phyloP scores from a whole-genome alignment of 2,329 filamentous ascomycete species.

The Diaporthe aspalathi region DNA sequence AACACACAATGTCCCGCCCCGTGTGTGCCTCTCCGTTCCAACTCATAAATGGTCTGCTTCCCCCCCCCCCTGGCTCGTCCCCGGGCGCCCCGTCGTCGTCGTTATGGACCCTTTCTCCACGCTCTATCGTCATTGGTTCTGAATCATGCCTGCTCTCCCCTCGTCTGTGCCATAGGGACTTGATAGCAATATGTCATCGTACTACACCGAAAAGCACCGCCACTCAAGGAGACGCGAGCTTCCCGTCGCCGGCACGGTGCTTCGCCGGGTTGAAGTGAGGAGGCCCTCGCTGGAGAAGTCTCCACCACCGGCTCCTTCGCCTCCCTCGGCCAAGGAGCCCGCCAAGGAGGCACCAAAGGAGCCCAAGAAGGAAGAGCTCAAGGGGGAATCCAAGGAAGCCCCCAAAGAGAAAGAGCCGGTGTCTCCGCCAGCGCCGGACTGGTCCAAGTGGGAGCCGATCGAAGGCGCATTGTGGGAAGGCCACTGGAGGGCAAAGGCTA shows the following conservation, averaged over 20 bases:
- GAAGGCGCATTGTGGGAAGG: constrained; percentile 31
- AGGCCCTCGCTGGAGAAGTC: constrained; percentile 6
- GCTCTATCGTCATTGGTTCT: background rate
- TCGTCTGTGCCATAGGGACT: background rate
- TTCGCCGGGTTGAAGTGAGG: background rate
- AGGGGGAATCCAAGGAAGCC: constrained; percentile 7
- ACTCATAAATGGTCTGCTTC: background rate
- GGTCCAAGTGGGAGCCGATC: constrained; percentile 36
- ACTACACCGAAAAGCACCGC: constrained; percentile 27
- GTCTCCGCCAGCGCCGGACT: constrained; percentile 11
- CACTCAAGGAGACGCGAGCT: constrained; percentile 15
- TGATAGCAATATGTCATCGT: constrained; percentile 28
- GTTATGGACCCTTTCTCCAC: background rate
- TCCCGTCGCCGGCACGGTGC: background rate
- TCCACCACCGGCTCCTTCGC: background rate
- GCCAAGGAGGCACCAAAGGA: constrained; percentile 18
- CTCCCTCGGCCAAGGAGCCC: constrained; percentile 7
- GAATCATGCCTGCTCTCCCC: background rate
- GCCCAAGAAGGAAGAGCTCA: background rate
- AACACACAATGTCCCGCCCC: constrained; percentile 7
- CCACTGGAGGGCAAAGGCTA: constrained; percentile 33
- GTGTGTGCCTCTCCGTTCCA: background rate
- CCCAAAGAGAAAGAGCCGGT: background rate
- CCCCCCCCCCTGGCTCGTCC: background rate
- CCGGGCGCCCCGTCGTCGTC: background rate